Percentiles rank a stretch among this genome's conserved stretches.
phyloP scores from a whole-genome alignment of 441 rosid genomes.

The Isatis lusitanica region DNA sequence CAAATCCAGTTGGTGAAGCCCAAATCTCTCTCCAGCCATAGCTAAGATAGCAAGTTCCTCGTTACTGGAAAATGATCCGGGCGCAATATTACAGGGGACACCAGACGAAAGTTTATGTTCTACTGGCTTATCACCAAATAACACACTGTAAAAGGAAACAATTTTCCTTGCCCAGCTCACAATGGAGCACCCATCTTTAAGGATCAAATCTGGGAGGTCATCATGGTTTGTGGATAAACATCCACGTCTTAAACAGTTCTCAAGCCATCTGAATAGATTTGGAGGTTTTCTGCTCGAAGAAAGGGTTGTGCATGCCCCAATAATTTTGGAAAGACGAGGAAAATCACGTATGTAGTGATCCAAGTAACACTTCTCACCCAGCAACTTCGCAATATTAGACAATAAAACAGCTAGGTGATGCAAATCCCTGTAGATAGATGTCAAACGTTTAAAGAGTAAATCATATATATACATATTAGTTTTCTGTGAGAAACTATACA shows the following conservation, averaged over 20 bases:
- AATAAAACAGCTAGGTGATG: constrained; percentile 73
- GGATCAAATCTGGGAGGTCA: constrained; percentile 78
- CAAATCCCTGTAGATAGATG: constrained; percentile 69
- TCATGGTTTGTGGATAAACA: constrained; percentile 49
- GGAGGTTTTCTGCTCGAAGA: constrained; percentile 65
- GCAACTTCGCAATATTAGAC: constrained; percentile 67
- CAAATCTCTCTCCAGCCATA: constrained; percentile 98
- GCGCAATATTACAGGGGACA: constrained; percentile 71
- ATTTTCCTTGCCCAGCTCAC: constrained; percentile 84
- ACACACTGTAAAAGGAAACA: constrained; percentile 79
- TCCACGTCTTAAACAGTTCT: constrained; percentile 74
- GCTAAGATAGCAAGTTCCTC: constrained; percentile 92
- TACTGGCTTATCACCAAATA: constrained; percentile 73
- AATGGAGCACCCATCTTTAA: constrained; percentile 70
- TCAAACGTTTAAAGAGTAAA: constrained; percentile 18
- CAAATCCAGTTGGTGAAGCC: constrained; percentile 82
- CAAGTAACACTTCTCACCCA: constrained; percentile 76
- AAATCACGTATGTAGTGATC: constrained; percentile 97
- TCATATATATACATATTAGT: constrained; percentile 23
- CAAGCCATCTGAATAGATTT: constrained; percentile 90
- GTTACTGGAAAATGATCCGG: constrained; percentile 67
- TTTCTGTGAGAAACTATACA: constrained; percentile 21
- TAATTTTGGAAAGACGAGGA: constrained; percentile 60
- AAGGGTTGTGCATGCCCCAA: constrained; percentile 42
- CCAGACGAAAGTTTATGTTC: constrained; percentile 78